These are phyloP conservation scores for Irpex sp. DNA, from an alignment of 1,284 basidiomycete genomes.

Conservation along the genomic window DNA sequence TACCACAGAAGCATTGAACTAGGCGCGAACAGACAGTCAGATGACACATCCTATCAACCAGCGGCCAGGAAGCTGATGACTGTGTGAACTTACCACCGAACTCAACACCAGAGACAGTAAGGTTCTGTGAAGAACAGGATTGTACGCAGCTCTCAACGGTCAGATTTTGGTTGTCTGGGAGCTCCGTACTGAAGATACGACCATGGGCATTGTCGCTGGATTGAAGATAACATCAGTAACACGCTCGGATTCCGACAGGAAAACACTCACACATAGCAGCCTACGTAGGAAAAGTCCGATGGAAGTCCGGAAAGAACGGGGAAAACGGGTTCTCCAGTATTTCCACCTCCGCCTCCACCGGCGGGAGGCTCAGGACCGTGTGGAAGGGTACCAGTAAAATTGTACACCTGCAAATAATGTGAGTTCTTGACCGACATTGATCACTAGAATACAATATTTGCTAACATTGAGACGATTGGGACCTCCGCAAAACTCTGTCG, in stretches of 20 bases:
- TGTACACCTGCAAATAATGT: constrained; percentile 41
- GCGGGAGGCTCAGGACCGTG: constrained; percentile 33
- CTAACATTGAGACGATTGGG: constrained; percentile 36
- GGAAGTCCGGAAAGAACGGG: constrained; percentile 51
- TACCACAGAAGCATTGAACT: constrained; percentile 61
- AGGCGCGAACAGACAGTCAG: background rate
- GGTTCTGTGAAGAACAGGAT: constrained; percentile 31
- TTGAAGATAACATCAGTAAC: background rate
- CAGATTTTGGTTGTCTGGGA: constrained; percentile 30
- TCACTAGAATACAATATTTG: background rate
- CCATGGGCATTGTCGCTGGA: constrained; percentile 36
- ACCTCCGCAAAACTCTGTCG: constrained; percentile 64
- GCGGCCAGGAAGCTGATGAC: too few relatives aligned
- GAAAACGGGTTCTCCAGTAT: constrained; percentile 29
- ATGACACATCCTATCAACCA: background rate
- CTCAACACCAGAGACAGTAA: constrained; percentile 43
- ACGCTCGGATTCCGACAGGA: background rate
- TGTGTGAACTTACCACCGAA: constrained; percentile 22
- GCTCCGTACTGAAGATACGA: constrained; percentile 31
- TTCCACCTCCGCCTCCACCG: constrained; percentile 36
- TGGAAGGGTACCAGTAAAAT: constrained; percentile 60
- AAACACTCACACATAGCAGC: constrained; percentile 55
- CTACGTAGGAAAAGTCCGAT: constrained; percentile 42
- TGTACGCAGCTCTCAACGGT: constrained; percentile 38
- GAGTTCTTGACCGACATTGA: background rate